These are phyloP conservation scores for Phytophthora palmivora DNA, from an alignment of 352 stramenopile genomes.

Conservation along the genomic window DNA sequence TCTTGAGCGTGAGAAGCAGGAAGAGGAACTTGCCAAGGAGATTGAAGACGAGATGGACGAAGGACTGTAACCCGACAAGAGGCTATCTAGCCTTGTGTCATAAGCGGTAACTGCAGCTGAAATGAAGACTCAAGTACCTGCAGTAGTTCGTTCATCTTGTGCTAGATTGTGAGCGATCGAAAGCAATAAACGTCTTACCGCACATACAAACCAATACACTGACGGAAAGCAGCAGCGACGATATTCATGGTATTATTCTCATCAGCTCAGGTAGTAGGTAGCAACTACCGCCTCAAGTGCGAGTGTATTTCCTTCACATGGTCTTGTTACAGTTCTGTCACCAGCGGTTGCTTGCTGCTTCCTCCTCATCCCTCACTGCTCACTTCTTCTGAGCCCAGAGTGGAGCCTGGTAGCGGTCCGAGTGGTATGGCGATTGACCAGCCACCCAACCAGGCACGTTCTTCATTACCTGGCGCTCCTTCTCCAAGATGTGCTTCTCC, in stretches of 20 bases:
- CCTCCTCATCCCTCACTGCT: constrained; percentile 3
- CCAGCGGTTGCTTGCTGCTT: constrained; percentile 8
- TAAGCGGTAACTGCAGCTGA: constrained; percentile 2
- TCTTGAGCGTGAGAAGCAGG: constrained; percentile 92
- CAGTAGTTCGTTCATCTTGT: constrained; percentile 8
- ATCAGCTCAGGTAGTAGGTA: constrained; percentile 6
- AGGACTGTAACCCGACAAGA: constrained; percentile 53
- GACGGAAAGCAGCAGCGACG: constrained; percentile 19
- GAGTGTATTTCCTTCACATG: constrained; percentile 33
- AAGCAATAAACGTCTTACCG: constrained; percentile 22
- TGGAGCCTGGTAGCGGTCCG: constrained; percentile 79
- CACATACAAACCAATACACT: constrained; percentile 7
- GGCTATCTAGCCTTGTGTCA: neutral
- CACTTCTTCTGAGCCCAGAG: constrained; percentile 86
- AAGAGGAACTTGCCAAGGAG: constrained; percentile 96
- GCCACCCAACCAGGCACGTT: constrained; percentile 93
- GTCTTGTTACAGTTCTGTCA: constrained; percentile 34
- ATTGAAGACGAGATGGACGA: constrained; percentile 98
- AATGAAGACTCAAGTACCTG: neutral
- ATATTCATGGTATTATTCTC: constrained; percentile 33
- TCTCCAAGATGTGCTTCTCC: constrained; percentile 89
- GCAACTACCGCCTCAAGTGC: constrained; percentile 12
- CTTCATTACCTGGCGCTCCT: constrained; percentile 96
- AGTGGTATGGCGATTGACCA: constrained; percentile 91
- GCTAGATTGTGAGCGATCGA: constrained; percentile 25